A percentile compares a stretch with the other conserved stretches of the same genome.
These are phyloP conservation scores for Ceratocystis destructans DNA, from an alignment of 2,329 filamentous ascomycete species.

Conservation along the genomic window DNA sequence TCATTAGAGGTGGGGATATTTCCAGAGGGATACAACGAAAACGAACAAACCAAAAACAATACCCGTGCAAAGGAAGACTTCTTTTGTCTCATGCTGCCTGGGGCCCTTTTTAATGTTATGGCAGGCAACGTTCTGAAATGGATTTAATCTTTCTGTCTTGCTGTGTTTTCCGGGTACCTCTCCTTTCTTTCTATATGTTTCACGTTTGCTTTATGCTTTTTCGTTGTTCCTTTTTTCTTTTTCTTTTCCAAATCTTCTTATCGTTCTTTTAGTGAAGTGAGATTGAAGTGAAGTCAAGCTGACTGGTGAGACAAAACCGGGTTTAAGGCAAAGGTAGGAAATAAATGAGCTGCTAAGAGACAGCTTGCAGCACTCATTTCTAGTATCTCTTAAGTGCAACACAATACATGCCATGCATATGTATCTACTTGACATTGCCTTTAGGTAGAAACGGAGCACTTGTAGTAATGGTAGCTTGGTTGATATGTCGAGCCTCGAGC, in stretches of 20 bases:
- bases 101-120: neutral
- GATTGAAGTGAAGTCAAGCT: too few relatives aligned
- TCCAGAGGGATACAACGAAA: neutral
- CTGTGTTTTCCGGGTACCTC: slow-evolving; percentile 1
- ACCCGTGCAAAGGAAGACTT: too few relatives aligned
- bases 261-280: neutral
- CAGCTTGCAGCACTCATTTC: too few relatives aligned
- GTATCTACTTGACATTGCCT: too few relatives aligned
- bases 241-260: neutral
- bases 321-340: neutral
- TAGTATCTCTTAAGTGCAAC: too few relatives aligned
- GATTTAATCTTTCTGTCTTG: neutral
- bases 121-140: neutral
- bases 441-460: too few relatives aligned
- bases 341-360: neutral
- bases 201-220: neutral
- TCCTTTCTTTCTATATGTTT: slow-evolving; percentile 4
- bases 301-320: too few relatives aligned
- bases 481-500: too few relatives aligned
- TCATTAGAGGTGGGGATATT: slow-evolving; percentile 9
- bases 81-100: neutral
- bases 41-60: too few relatives aligned
- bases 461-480: too few relatives aligned
- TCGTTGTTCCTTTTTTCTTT: slow-evolving; percentile 1
- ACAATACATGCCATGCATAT: too few relatives aligned